Conservation (phyloP, 495 filamentous ascomycete species). For the Stereocaulon alpinum region DNA sequence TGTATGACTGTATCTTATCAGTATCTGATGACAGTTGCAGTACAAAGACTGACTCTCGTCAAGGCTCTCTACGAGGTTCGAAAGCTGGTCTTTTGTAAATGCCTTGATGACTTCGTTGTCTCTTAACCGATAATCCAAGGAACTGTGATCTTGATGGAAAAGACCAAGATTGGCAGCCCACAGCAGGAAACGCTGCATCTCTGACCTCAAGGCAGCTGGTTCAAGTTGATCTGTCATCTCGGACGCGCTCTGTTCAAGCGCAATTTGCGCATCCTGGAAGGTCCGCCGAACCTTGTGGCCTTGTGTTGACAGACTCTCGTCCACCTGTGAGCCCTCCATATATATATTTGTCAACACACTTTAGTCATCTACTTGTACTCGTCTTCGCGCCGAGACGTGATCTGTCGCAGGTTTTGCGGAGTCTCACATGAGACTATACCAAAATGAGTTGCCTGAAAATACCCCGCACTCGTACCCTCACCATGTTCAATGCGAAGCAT, state of each 20-base stretch:
- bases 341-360: no score
- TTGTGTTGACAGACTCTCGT: neutral
- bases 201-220: neutral
- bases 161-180: conserved; percentile 24
- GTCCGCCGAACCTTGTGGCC: neutral
- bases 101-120: conserved; percentile 10
- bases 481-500: no score
- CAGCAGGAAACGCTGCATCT: conserved; percentile 20
- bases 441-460: no score
- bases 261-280: neutral
- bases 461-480: no score
- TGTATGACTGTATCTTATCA: no score
- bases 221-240: neutral
- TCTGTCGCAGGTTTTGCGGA: no score
- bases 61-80: neutral
- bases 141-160: conserved; percentile 19
- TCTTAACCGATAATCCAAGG: conserved; percentile 23
- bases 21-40: neutral
- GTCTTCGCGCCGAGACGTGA: no score
- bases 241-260: neutral
- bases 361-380: no score
- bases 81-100: neutral
- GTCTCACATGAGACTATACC: no score
- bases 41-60: conserved; percentile 1
- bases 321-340: neutral